Percentiles rank a stretch among this genome's conserved stretches.
Evolutionary conservation across 352 stramenopile genomes (phyloP).

Genomic region (Phytophthora citricola): DNA sequence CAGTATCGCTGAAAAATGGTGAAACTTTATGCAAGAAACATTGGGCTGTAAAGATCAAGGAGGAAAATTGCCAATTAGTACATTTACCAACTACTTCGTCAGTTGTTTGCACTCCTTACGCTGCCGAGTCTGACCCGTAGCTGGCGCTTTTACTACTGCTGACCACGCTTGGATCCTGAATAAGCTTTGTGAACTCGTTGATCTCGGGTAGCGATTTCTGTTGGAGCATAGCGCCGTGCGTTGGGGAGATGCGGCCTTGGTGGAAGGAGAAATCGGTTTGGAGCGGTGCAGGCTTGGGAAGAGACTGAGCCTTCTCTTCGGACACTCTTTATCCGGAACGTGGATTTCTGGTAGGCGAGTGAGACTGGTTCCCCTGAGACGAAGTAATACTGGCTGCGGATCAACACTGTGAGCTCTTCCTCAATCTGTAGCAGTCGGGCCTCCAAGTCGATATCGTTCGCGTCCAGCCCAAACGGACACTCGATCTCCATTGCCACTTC

Average conservation of each 20-base stretch:
- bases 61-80: too few relatives aligned
- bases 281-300: constrained; percentile 13
- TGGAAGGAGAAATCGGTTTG: constrained; percentile 65
- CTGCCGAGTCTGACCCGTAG: constrained; percentile 30
- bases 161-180: constrained; percentile 31
- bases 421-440: constrained; percentile 77
- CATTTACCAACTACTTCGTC: too few relatives aligned
- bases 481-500: constrained; percentile 88
- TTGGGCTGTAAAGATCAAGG: too few relatives aligned
- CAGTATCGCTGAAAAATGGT: neutral
- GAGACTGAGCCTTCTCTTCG: constrained; percentile 1
- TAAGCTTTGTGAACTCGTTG: constrained; percentile 75
- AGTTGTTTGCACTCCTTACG: constrained; percentile 4
- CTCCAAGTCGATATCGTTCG: constrained; percentile 86
- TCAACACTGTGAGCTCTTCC: constrained; percentile 80
- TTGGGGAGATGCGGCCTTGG: constrained; percentile 62
- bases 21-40: too few relatives aligned
- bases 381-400: constrained; percentile 86
- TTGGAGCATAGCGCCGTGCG: constrained; percentile 35
- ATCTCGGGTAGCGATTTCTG: constrained; percentile 76
- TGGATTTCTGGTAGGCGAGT: constrained; percentile 27
- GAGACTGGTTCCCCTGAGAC: constrained; percentile 62
- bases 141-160: constrained; percentile 20
- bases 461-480: constrained; percentile 79
- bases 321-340: constrained; percentile 8